Conservation (phyloP, 2,329 filamentous ascomycete species). For the Apiospora arundinis region DNA sequence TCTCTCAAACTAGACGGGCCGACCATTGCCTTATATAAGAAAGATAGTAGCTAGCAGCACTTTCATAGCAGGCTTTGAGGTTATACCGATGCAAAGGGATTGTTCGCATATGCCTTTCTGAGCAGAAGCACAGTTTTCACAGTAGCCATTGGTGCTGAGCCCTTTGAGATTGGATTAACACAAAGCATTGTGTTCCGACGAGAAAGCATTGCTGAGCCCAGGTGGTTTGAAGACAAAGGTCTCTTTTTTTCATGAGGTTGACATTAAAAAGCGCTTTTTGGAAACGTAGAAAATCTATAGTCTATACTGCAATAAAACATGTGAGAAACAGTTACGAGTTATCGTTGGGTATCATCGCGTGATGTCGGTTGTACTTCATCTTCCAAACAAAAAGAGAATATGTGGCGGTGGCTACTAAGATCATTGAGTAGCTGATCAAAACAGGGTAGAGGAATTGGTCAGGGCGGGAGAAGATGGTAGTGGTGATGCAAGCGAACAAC, state of each 20-base stretch:
- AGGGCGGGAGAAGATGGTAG: conserved; percentile 9
- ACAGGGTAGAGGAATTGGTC: conserved; percentile 17
- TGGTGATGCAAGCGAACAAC: not conserved
- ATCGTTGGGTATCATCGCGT: conserved; percentile 19
- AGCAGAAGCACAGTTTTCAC: not conserved
- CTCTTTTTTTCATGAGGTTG: not conserved
- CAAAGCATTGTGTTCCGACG: not conserved
- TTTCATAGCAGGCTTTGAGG: not conserved
- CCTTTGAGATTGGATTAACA: not conserved
- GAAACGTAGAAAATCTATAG: not conserved
- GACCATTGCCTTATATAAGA: not conserved
- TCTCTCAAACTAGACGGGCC: not conserved
- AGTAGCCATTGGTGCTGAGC: not conserved
- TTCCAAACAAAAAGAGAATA: conserved; percentile 18
- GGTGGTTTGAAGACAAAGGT: not conserved
- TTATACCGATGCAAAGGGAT: not conserved
- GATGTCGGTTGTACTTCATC: conserved; percentile 18
- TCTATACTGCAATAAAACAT: conserved; percentile 13
- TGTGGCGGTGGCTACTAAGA: conserved; percentile 12
- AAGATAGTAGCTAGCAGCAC: not conserved
- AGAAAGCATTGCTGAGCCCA: not conserved
- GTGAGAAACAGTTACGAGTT: conserved; percentile 14
- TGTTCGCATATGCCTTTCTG: not conserved
- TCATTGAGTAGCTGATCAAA: conserved; percentile 18
- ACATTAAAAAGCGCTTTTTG: not conserved